Evolutionary conservation across 2,329 filamentous ascomycete genomes (phyloP).

Genomic region (Aspergillus jensenii): DNA sequence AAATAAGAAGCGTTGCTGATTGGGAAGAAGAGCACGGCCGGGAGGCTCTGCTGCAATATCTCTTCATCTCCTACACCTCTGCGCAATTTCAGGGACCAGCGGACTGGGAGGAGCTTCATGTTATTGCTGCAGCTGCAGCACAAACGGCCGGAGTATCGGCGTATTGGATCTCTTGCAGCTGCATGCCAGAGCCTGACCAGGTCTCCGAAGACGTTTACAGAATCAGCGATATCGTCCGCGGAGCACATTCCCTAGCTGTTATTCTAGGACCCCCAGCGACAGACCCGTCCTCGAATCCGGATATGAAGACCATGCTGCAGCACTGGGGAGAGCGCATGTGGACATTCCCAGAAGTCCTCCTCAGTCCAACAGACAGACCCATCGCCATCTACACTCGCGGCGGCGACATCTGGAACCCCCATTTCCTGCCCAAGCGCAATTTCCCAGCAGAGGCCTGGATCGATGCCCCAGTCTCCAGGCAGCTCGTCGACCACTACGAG

Average conservation of each 20-base stretch:
- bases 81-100: not conserved
- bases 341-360: constrained; percentile 48
- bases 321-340: constrained; percentile 49
- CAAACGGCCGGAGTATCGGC: not conserved
- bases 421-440: not conserved
- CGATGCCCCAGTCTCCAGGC: constrained; percentile 38
- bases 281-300: not conserved
- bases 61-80: not conserved
- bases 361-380: constrained; percentile 25
- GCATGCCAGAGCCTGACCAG: not conserved
- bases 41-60: not conserved
- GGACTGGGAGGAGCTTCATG: not conserved
- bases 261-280: not conserved
- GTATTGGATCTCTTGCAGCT: not conserved
- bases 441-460: constrained; percentile 32
- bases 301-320: constrained; percentile 26
- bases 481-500: constrained; percentile 50
- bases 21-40: not conserved
- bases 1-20: not conserved
- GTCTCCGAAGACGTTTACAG: not conserved
- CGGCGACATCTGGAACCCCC: not conserved
- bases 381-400: constrained; percentile 35
- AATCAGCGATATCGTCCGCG: not conserved
- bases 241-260: not conserved
- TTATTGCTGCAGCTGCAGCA: not conserved